Conservation (phyloP, 192 early-diverging fungal genomes). For the Glomus cerebriforme region DNA sequence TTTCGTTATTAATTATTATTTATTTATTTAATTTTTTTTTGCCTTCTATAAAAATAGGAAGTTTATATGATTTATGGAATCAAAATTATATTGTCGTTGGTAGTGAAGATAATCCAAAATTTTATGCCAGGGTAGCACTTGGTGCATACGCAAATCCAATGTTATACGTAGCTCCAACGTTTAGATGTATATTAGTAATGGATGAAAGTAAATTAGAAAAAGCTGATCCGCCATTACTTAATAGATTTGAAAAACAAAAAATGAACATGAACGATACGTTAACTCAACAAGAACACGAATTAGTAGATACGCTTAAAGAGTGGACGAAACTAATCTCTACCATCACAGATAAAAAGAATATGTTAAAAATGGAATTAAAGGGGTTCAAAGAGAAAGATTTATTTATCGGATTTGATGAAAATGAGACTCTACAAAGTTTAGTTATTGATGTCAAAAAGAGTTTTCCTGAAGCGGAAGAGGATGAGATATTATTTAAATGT, state of each 20-base stretch:
- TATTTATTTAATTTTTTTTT: no score
- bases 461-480: background rate
- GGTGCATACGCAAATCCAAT: constrained; percentile 32
- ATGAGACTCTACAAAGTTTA: background rate
- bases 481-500: background rate
- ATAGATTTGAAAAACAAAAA: constrained; percentile 25
- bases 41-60: background rate
- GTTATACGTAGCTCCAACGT: constrained; percentile 23
- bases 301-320: constrained; percentile 9
- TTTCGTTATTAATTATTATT: no score
- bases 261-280: constrained; percentile 20
- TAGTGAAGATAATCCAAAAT: constrained; percentile 21
- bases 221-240: constrained; percentile 24
- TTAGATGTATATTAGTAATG: constrained; percentile 29
- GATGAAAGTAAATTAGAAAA: constrained; percentile 28
- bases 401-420: background rate
- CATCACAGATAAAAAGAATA: no score
- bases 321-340: constrained; percentile 22
- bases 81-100: constrained; percentile 31
- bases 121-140: constrained; percentile 28
- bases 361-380: no score
- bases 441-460: background rate
- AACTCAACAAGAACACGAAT: background rate
- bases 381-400: no score
- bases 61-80: constrained; percentile 34